Evolutionary conservation across 176 grass and related monocot genomes (phyloP).

Genomic region (Oryza officinalis): DNA sequence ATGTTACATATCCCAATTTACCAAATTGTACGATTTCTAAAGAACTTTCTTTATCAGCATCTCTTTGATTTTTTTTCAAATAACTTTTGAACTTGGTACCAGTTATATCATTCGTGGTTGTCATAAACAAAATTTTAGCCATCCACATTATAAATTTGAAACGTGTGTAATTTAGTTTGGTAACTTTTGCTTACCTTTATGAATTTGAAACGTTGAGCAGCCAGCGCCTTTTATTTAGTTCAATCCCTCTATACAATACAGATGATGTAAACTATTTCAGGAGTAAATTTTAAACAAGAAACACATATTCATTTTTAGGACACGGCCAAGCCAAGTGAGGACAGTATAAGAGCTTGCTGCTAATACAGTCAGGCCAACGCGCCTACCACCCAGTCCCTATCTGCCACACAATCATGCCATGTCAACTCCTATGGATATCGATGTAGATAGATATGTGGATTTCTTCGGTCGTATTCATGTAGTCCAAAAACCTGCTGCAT

Average conservation of each 20-base stretch:
- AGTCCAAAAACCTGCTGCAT: neutral
- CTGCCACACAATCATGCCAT: neutral
- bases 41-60: no score
- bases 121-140: no score
- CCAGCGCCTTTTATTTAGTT: neutral
- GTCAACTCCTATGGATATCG: neutral
- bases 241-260: neutral
- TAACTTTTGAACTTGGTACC: no score
- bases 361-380: no score
- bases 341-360: neutral
- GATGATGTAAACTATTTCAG: neutral
- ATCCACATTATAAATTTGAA: no score
- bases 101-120: no score
- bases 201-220: no score
- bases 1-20: no score
- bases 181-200: no score
- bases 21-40: no score
- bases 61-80: no score
- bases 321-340: neutral
- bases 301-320: neutral
- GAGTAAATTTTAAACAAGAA: neutral
- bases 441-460: neutral
- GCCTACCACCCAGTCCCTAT: neutral
- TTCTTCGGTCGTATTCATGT: neutral
- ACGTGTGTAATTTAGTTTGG: no score